Base-by-base conservation (phyloP, 2,329 filamentous ascomycete species). In the Tothia fuscella region DNA sequence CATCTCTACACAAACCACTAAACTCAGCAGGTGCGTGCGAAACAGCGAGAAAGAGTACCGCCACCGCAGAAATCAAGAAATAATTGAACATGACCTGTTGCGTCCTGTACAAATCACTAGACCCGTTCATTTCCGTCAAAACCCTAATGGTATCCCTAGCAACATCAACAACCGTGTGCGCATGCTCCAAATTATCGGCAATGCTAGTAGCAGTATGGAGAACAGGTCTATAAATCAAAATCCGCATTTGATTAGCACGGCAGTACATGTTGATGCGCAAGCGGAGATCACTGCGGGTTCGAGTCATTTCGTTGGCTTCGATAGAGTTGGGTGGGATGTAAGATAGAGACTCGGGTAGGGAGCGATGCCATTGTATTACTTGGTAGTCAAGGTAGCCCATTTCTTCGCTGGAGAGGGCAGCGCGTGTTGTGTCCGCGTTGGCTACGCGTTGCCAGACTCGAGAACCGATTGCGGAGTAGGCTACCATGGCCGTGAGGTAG, bases 211-310 rank as follows among this genome's bases (percentile, higher is more conserved):
- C 78, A 14, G 82, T 89, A 58, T 94, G 85, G 6, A 96, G 66
- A 3, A 94, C 79, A 0, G 87, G 87, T 0, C 86, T 83, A 58
- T 93, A 88, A 21, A 95, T 82, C 56, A 86, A 78, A 44, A 88
- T 91, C 4, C 88, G 81, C 63, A 93, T 84, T 64, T 93, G 87
- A 52, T 94, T 95, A 31, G 86, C 76, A 29, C 88, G 77, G 13
- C 95, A 66, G 56, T 93, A 91, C 14, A 91, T 80, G 57, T 91
- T 78, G 35, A 95, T 80, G 46, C 83, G 80, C 10, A 93, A 67
- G 4, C 88, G 78, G 50, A 80, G 78, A 16, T 80, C 64, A 47
- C 78, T 78, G 48, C 84, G 80, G 16, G 71, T 74, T 1, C 70
- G 68, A 6, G 57, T 50, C 34, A 48, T 34, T 6, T 46, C 45